These are phyloP conservation scores for Diaporthe sp. DNA, from an alignment of 2,329 filamentous ascomycete species.

Conservation along the genomic window DNA sequence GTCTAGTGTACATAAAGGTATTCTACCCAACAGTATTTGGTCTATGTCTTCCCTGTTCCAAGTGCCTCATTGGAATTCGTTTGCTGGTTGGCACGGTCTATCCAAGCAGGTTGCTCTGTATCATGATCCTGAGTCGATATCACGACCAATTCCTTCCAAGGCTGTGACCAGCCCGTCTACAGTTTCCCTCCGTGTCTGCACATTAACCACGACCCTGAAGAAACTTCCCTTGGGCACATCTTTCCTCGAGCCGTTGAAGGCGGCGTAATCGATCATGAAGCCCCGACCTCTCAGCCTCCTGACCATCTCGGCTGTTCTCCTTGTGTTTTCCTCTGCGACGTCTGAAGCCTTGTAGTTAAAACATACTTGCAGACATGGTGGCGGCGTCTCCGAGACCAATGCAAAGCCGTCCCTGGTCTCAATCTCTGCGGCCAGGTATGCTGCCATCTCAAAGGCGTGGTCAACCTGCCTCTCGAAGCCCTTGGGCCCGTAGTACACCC, in stretches of 20 bases:
- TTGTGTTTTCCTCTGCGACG: constrained; percentile 57
- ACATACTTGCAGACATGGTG: constrained; percentile 92
- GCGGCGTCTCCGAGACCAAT: constrained; percentile 77
- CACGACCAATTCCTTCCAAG: constrained; percentile 57
- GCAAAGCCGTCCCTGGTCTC: constrained; percentile 68
- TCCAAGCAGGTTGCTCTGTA: neutral
- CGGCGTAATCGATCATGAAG: constrained; percentile 72
- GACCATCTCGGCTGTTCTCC: constrained; percentile 60
- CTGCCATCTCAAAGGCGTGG: constrained; percentile 77
- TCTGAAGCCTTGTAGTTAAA: constrained; percentile 80
- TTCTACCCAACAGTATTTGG: neutral
- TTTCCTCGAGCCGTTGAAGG: constrained; percentile 47
- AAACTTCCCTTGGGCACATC: constrained; percentile 59
- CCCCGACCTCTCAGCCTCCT: constrained; percentile 59
- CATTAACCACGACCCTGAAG: constrained; percentile 69
- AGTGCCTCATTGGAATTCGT: neutral
- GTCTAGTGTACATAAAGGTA: neutral
- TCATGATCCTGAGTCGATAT: constrained; percentile 33
- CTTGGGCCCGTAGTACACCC: constrained; percentile 85
- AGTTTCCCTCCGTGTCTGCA: constrained; percentile 62
- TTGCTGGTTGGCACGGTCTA: neutral
- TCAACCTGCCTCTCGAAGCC: constrained; percentile 80
- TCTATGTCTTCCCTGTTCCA: neutral
- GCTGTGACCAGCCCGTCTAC: constrained; percentile 65
- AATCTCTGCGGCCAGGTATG: constrained; percentile 73